Conservation (phyloP, 345 rosid species). For the Aethionema arabicum region DNA sequence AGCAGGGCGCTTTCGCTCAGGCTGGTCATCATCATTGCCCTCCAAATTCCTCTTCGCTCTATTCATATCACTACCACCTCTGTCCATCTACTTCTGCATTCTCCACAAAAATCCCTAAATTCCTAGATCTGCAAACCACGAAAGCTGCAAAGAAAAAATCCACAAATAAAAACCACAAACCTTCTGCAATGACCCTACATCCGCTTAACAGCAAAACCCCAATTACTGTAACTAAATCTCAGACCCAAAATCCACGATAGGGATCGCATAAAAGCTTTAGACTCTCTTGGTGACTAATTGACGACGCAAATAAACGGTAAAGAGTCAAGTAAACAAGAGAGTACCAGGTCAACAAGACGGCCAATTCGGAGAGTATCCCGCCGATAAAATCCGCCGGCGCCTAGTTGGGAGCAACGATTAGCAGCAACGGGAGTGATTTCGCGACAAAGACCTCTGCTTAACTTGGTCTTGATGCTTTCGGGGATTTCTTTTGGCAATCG, state of each 20-base stretch:
- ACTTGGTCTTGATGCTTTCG: constrained; percentile 22
- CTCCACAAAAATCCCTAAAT: constrained; percentile 26
- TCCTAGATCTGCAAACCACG: constrained; percentile 39
- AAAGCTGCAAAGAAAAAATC: constrained; percentile 13
- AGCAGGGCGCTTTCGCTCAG: constrained; percentile 78
- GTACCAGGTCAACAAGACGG: constrained; percentile 10
- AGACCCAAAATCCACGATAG: constrained; percentile 7
- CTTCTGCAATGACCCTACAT: background rate
- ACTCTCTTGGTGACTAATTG: constrained; percentile 1
- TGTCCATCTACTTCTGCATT: constrained; percentile 58
- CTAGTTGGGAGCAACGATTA: constrained; percentile 8
- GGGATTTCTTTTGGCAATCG: constrained; percentile 10
- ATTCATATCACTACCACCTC: constrained; percentile 57
- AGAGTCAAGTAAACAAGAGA: background rate
- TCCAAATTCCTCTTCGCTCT: constrained; percentile 65
- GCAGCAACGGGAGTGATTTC: constrained; percentile 2
- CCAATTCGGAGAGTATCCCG: constrained; percentile 4
- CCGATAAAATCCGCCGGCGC: constrained; percentile 18
- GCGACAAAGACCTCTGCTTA: constrained; percentile 9
- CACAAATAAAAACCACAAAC: constrained; percentile 5
- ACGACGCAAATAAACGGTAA: background rate
- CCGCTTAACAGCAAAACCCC: background rate
- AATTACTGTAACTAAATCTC: background rate
- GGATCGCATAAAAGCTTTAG: constrained; percentile 1
- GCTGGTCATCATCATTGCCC: constrained; percentile 57